Percentiles rank a stretch among this genome's conserved stretches.
Conservation (phyloP, 2,329 filamentous ascomycete species). For the Lasiodiplodia citricola region DNA sequence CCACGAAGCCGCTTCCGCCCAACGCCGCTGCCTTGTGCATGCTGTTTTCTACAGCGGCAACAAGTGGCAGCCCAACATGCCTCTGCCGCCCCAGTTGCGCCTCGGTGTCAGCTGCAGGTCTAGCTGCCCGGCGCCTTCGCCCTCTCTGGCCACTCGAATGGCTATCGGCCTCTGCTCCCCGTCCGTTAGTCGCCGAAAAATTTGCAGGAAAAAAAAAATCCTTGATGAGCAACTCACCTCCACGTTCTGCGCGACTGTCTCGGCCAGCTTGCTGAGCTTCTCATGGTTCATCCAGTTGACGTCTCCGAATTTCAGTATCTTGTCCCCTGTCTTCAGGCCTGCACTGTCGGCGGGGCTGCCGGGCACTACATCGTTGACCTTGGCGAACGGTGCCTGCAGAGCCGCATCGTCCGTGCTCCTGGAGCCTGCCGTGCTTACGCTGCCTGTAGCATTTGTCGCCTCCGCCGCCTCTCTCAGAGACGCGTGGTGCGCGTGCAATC, state of each 20-base stretch:
- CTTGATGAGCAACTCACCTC: slow-evolving; percentile 66
- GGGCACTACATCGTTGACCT: slow-evolving; percentile 80
- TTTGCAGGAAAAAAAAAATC: neutral
- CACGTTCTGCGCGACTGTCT: slow-evolving; percentile 88
- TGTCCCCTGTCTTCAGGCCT: slow-evolving; percentile 79
- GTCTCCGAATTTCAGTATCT: slow-evolving; percentile 82
- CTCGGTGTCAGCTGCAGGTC: slow-evolving; percentile 76
- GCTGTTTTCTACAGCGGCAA: slow-evolving; percentile 67
- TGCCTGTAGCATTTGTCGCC: slow-evolving; percentile 31
- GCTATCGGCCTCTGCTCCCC: slow-evolving; percentile 13
- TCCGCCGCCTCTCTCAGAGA: slow-evolving; percentile 54
- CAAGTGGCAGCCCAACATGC: slow-evolving; percentile 88
- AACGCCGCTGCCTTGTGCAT: slow-evolving; percentile 13
- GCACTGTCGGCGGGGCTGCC: slow-evolving; percentile 82
- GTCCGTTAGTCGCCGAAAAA: slow-evolving; percentile 16
- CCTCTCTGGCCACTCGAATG: slow-evolving; percentile 21
- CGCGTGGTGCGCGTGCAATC: slow-evolving; percentile 91
- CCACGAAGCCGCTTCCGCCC: slow-evolving; percentile 38
- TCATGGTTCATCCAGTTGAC: slow-evolving; percentile 87
- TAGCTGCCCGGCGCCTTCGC: slow-evolving; percentile 54
- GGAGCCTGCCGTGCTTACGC: slow-evolving; percentile 31
- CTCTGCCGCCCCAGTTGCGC: slow-evolving; percentile 87
- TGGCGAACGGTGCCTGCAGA: slow-evolving; percentile 76
- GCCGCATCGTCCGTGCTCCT: slow-evolving; percentile 37
- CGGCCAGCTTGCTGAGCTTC: slow-evolving; percentile 81